Conservation (phyloP, 331 rosid species). For the Phaseolus coccineus region DNA sequence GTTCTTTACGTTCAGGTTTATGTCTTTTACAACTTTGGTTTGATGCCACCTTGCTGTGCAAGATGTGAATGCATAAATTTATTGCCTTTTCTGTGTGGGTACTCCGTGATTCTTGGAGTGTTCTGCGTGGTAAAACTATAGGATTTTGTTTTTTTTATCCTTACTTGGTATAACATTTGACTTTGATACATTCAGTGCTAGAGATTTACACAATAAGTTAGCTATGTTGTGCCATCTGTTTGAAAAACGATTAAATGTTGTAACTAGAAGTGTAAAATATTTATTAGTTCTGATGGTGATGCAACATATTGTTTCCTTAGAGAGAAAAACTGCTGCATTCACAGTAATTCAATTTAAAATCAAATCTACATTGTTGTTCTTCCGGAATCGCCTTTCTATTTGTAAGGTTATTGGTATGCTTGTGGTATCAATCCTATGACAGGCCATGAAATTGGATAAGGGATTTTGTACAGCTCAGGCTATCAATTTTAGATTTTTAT, state of each 20-base stretch:
- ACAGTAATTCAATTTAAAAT: constrained; percentile 22
- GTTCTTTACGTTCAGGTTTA: constrained; percentile 92
- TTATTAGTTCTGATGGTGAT: neutral
- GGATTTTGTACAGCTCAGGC: constrained; percentile 10
- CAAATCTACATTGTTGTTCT: constrained; percentile 30
- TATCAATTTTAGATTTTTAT: constrained; percentile 7
- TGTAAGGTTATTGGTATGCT: constrained; percentile 13
- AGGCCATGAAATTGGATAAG: constrained; percentile 35
- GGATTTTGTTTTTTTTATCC: neutral
- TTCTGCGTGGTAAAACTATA: neutral
- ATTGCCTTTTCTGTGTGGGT: constrained; percentile 1
- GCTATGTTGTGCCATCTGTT: neutral
- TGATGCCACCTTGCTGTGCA: constrained; percentile 29
- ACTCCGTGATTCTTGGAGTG: constrained; percentile 25
- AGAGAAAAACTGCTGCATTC: constrained; percentile 18
- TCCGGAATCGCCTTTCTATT: constrained; percentile 11
- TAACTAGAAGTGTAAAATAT: neutral
- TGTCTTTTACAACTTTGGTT: constrained; percentile 14
- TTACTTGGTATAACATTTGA: neutral
- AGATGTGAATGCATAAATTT: constrained; percentile 25
- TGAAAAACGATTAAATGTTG: constrained; percentile 1
- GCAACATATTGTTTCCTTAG: neutral
- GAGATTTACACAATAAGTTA: neutral
- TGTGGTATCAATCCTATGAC: constrained; percentile 14
- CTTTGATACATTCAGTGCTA: neutral